A percentile compares a stretch with the other conserved stretches of the same genome.
These are phyloP conservation scores for Fomes fomentarius DNA, from an alignment of 1,284 basidiomycete genomes.

Conservation along the genomic window DNA sequence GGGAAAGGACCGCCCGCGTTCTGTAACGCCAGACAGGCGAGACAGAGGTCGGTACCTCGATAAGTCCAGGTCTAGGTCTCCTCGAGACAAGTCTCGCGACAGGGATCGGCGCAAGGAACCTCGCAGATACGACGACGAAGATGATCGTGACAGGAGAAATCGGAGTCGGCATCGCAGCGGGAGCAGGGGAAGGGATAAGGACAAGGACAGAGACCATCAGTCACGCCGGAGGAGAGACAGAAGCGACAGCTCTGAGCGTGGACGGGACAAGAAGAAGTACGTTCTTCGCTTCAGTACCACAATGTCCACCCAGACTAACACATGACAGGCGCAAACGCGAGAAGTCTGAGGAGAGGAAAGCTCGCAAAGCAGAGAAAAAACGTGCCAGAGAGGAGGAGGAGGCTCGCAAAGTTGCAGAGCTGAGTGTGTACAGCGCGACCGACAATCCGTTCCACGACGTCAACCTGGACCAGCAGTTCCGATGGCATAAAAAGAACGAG, in stretches of 20 bases:
- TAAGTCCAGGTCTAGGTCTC: conserved; percentile 21
- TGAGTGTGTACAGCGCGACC: conserved; percentile 91
- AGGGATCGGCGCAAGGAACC: conserved; percentile 32
- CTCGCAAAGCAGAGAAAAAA: conserved; percentile 82
- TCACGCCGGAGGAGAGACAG: conserved; percentile 43
- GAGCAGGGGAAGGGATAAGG: too few relatives aligned
- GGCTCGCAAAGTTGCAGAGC: conserved; percentile 83
- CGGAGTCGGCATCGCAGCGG: conserved; percentile 45
- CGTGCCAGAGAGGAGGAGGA: conserved; percentile 85
- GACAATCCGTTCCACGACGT: conserved; percentile 99
- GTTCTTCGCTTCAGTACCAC: conserved; percentile 24
- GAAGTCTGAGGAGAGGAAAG: conserved; percentile 76
- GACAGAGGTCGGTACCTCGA: conserved; percentile 34
- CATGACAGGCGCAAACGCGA: conserved; percentile 71
- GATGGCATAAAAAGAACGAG: conserved; percentile 98
- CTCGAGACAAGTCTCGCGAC: conserved; percentile 29
- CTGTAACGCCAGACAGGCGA: conserved; percentile 49
- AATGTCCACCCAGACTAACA: neutral
- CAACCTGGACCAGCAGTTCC: conserved; percentile 93
- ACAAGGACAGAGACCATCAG: conserved; percentile 41
- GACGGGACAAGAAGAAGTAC: conserved; percentile 60
- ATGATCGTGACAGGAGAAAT: conserved; percentile 36
- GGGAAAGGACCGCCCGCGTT: conserved; percentile 44
- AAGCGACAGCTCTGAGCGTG: conserved; percentile 39
- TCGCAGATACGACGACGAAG: conserved; percentile 37